Percentiles rank a stretch among this genome's conserved stretches.
Conservation (phyloP, 2,329 filamentous ascomycete species). For the Aspergillus aculeatinus region DNA sequence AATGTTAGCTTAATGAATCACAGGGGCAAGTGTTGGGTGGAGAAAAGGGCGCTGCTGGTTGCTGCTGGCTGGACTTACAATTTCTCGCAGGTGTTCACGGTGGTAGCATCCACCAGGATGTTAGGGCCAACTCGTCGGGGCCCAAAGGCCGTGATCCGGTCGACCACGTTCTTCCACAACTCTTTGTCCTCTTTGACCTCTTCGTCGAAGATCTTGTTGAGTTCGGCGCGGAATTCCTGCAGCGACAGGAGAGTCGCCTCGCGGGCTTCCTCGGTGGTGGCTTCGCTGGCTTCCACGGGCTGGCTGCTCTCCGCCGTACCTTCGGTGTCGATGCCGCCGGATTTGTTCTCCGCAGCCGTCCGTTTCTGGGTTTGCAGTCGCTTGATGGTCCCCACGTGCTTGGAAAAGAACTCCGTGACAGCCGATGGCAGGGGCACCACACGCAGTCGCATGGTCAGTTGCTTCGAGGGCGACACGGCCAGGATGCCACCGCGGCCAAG, state of each 20-base stretch:
- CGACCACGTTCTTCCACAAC: conserved; percentile 71
- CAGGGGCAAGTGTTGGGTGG: background rate
- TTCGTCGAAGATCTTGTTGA: conserved; percentile 64
- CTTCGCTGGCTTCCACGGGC: conserved; percentile 48
- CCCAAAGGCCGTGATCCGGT: conserved; percentile 86
- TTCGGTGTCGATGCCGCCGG: conserved; percentile 36
- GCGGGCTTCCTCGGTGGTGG: conserved; percentile 50
- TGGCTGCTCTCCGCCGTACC: conserved; percentile 42
- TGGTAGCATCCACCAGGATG: conserved; percentile 79
- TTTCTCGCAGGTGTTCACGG: conserved; percentile 67
- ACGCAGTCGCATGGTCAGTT: conserved; percentile 72
- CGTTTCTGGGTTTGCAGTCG: conserved; percentile 71
- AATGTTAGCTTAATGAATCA: conserved; percentile 2
- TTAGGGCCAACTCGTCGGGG: conserved; percentile 84
- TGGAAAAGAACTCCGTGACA: conserved; percentile 81
- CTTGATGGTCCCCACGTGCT: conserved; percentile 77
- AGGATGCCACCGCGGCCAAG: conserved; percentile 79
- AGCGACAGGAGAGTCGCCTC: conserved; percentile 65
- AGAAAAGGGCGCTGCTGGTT: background rate
- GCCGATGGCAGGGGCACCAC: conserved; percentile 74
- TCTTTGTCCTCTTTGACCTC: conserved; percentile 72
- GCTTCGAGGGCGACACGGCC: conserved; percentile 77
- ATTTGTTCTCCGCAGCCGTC: conserved; percentile 46
- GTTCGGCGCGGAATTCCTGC: conserved; percentile 73
- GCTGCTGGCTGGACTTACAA: conserved; percentile 54